Conservation (phyloP, 768 basidiomycete species). For the Lanmaoa pseudosensibilis region DNA sequence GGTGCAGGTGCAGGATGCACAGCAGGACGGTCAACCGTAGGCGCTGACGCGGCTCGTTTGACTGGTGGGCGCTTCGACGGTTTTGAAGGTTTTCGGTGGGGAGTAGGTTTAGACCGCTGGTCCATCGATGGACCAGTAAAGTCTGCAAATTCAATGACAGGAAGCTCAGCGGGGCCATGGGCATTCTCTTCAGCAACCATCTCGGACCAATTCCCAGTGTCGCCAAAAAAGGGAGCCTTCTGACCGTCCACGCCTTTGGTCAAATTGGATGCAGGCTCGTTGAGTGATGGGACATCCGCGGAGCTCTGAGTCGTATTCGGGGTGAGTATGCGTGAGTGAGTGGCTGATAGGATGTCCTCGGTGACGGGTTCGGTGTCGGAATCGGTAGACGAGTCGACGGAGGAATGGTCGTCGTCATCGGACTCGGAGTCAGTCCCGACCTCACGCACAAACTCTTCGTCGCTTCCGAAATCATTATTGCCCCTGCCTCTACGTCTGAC, state of each 20-base stretch:
- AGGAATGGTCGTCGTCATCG: constrained; percentile 61
- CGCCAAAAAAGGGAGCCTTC: constrained; percentile 52
- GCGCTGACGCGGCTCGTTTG: constrained; percentile 36
- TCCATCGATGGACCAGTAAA: constrained; percentile 36
- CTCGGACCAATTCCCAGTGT: constrained; percentile 70
- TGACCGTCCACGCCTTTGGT: constrained; percentile 32
- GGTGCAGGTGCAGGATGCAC: constrained; percentile 11
- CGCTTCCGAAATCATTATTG: constrained; percentile 60
- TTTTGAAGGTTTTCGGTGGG: constrained; percentile 45
- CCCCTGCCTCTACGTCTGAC: constrained; percentile 66
- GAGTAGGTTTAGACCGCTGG: constrained; percentile 34
- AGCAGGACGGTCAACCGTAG: constrained; percentile 28
- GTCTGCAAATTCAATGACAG: constrained; percentile 80
- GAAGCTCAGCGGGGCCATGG: constrained; percentile 66
- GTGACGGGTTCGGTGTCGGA: constrained; percentile 71
- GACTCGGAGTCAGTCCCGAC: constrained; percentile 67
- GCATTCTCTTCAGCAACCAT: constrained; percentile 75
- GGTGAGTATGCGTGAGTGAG: constrained; percentile 56
- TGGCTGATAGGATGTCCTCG: constrained; percentile 56
- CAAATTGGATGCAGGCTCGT: constrained; percentile 24
- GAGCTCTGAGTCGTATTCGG: constrained; percentile 69
- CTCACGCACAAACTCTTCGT: constrained; percentile 78
- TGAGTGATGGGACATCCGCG: constrained; percentile 36
- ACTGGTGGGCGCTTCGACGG: constrained; percentile 37
- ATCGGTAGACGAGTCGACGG: constrained; percentile 59